Evolutionary conservation across 2,329 filamentous ascomycete species (phyloP).

Genomic region (Plectosphaerella sp.): DNA sequence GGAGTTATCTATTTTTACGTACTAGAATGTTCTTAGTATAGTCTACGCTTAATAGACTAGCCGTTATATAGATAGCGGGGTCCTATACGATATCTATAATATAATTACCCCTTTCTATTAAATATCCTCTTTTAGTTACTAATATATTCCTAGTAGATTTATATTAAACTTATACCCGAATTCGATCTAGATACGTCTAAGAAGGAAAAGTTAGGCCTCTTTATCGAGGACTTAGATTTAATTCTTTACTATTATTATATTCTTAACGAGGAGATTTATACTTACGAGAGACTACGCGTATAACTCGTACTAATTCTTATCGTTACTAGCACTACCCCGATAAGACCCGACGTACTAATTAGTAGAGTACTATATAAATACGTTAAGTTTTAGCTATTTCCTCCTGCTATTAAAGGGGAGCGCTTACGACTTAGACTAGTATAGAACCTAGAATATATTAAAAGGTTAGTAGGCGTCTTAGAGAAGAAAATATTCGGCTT

Average conservation of each 20-base stretch:
- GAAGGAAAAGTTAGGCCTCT: slow-evolving; percentile 16
- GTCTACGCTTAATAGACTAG: slow-evolving; percentile 10
- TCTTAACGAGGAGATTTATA: slow-evolving; percentile 14
- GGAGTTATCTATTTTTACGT: slow-evolving; percentile 11
- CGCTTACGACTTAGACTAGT: slow-evolving; percentile 13
- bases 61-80: slow-evolving; percentile 10
- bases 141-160: slow-evolving; percentile 14
- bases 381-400: slow-evolving; percentile 20
- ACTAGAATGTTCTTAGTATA: slow-evolving; percentile 16
- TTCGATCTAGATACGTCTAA: slow-evolving; percentile 14
- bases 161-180: slow-evolving; percentile 5
- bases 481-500: slow-evolving; percentile 19
- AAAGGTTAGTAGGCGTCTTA: slow-evolving; percentile 15
- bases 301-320: slow-evolving; percentile 14
- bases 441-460: slow-evolving; percentile 19
- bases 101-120: slow-evolving; percentile 5
- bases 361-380: slow-evolving; percentile 16
- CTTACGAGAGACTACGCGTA: slow-evolving; percentile 17
- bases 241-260: slow-evolving; percentile 17
- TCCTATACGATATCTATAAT: slow-evolving; percentile 16
- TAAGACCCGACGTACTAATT: slow-evolving; percentile 17
- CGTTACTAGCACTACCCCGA: slow-evolving; percentile 16
- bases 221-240: slow-evolving; percentile 15
- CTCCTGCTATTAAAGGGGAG: slow-evolving; percentile 8
- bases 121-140: slow-evolving; percentile 3